Evolutionary conservation across 202 grass and related monocot species (phyloP), one percentile per base, ranked within the genome.

Genomic region (Digitaria exilis): DNA sequence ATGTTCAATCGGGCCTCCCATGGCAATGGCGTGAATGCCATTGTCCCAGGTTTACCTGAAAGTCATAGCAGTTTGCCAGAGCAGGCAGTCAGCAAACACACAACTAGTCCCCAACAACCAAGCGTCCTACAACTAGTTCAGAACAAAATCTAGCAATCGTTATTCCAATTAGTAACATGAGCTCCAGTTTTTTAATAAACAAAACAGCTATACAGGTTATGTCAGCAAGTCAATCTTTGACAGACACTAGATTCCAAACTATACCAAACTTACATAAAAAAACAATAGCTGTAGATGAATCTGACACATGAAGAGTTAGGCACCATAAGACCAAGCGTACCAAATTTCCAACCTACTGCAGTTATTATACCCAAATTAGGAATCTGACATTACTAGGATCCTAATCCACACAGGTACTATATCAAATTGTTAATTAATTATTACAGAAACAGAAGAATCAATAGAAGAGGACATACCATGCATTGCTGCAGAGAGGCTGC

Each of bases 1-100:
- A 98, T 90, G 43, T 90, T 95, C 35, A 98, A 10, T 74, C 93
- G 88, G 9, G 73, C 76, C 31, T 94, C 87, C 96, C 96, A 98
- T 84, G 85, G 66, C 54, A 94, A 61, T 71, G 91, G 91, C 18
- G 74, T 71, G 80, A 88, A 90, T 59, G 87, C 77, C 82, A 81
- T 75, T 29, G 84, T 67, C 76, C 89, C 96, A 59, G 87, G 65
- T 89, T 90, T 95, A 59, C 93, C 96, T 98, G 81, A 87, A 69
- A 85, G 49, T 51, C 67, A 58, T 10, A 51, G 21, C 41, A 85
- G 57, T 15, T 89, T 51, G 22, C 32, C 35, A 58, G 75, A 73
- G 42, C 10, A 17, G 34, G 28, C 18, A 14, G n/a, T 87, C 29
- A 86, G 50, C 26, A 19, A 81, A 81, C 14, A 54, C 0, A 32